Evolutionary conservation across 192 early-diverging fungal species (phyloP), one percentile per base, ranked within the genome.

Genomic region (Backusella psychrophila): DNA sequence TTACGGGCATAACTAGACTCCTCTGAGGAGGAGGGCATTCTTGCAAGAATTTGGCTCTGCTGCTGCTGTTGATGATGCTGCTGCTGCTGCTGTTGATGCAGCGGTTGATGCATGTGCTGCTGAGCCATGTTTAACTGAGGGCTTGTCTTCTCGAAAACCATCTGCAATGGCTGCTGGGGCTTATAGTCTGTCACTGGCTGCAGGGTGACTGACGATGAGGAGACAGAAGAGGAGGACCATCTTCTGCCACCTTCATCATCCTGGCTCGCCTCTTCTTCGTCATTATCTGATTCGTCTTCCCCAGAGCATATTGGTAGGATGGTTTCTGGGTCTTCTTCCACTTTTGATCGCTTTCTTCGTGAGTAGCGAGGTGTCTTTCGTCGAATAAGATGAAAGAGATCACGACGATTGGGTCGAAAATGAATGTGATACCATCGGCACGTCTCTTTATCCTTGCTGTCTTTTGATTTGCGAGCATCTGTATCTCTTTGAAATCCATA

Each of bases 401-500:
- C 85, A 49, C 77, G 77, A 19, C 82, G 53, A 39, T 78, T 75
- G 52, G 82, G 85, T 33, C 78, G 77, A 44, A 86, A 86, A 65
- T 86, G 73, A 17, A 76, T 66, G 69, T 86, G 85, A 44, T 83
- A 79, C 78, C 83, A 86, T 66, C 83, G 77, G 71, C 85, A 86
- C 14, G 77, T 78, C 26, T 84, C 82, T 66, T 81, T 83, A 42
- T 77, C 81, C 44, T 79, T 81, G 42, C 70, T 79, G 42, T 83
- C 82, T 75, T 86, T 86, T 71, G 80, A 86, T 82, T 86, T 86
- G 6, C 85, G 75, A 17, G 85, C 85, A 71, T 86, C 85, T 17
- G 85, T 84, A 41, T 84, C 85, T 66, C 85, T 77, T 53, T 86
- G 80, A 63, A 86, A 86, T 7, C 85, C 85, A 66, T 86, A 86